A percentile compares a stretch with the other conserved stretches of the same genome.
These are phyloP conservation scores for Neurospora hispaniola DNA, from an alignment of 495 filamentous ascomycete genomes.

Conservation along the genomic window DNA sequence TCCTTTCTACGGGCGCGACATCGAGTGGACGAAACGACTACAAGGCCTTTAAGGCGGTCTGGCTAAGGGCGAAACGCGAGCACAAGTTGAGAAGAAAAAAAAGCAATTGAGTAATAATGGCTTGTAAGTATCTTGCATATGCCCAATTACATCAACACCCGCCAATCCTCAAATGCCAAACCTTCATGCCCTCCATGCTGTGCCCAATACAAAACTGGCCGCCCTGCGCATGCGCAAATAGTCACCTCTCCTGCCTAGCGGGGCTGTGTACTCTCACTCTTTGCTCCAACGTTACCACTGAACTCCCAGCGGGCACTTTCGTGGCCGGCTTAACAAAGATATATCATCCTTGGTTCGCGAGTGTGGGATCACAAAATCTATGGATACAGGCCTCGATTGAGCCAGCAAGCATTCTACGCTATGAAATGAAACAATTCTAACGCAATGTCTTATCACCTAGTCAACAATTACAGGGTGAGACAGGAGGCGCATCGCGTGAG, in stretches of 20 bases:
- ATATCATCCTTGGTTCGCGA: not conserved
- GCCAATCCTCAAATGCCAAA: not conserved
- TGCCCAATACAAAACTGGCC: not conserved
- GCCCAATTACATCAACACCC: not conserved
- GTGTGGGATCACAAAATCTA: not conserved
- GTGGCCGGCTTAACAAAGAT: not conserved
- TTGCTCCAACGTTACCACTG: not conserved
- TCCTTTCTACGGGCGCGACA: not conserved
- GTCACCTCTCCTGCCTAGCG: not conserved
- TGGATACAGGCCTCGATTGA: not conserved
- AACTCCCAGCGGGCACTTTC: not conserved
- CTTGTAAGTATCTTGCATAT: not conserved
- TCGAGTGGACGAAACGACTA: not conserved
- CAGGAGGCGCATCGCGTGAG: constrained; percentile 22
- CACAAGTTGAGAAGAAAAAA: not conserved
- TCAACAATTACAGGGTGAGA: constrained; percentile 26
- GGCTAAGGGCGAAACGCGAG: not conserved
- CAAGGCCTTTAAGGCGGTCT: not conserved
- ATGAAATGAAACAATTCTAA: constrained; percentile 13
- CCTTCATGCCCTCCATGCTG: not conserved
- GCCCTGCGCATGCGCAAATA: not conserved
- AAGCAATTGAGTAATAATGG: not conserved
- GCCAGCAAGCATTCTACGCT: not conserved
- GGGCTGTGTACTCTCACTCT: not conserved
- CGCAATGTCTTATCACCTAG: constrained; percentile 18